A percentile compares a stretch with the other conserved stretches of the same genome.
These are phyloP conservation scores for Gracilaria vermiculophylla DNA, from an alignment of 23 red algal species.

Conservation along the genomic window DNA sequence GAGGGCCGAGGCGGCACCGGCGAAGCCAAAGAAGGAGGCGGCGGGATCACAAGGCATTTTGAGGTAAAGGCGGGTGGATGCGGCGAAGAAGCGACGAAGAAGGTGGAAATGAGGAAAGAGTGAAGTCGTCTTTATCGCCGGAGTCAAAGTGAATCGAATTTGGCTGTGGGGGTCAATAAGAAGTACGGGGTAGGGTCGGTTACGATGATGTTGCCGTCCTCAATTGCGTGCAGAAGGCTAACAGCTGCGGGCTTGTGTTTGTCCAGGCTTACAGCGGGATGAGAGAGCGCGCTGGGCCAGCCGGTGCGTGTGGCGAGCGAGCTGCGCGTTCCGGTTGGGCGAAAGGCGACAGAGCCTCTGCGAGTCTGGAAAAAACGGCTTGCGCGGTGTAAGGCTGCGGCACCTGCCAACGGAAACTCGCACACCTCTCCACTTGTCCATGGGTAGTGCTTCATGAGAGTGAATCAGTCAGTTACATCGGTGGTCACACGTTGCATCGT, in stretches of 20 bases:
- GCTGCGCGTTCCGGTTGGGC: conserved; percentile 13
- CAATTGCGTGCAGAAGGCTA: conserved; percentile 25
- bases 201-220: background rate
- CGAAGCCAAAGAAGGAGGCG: conserved; percentile 97
- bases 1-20: conserved; percentile 93
- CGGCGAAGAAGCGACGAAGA: background rate
- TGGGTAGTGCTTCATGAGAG: too few species aligned
- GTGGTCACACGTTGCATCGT: too few species aligned
- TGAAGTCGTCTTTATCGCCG: background rate
- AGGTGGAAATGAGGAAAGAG: background rate
- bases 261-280: conserved; percentile 2
- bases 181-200: conserved; percentile 7
- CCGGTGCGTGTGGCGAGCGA: background rate
- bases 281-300: background rate
- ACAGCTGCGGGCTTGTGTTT: background rate
- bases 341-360: background rate
- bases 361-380: too few species aligned
- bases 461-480: too few species aligned
- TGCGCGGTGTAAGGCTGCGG: too few species aligned
- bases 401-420: too few species aligned
- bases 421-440: too few species aligned
- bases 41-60: conserved; percentile 68
- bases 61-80: background rate
- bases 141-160: background rate
- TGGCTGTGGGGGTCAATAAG: background rate